phyloP scores from a whole-genome alignment of 257 asterid species.

The Penstemon davidsonii region DNA sequence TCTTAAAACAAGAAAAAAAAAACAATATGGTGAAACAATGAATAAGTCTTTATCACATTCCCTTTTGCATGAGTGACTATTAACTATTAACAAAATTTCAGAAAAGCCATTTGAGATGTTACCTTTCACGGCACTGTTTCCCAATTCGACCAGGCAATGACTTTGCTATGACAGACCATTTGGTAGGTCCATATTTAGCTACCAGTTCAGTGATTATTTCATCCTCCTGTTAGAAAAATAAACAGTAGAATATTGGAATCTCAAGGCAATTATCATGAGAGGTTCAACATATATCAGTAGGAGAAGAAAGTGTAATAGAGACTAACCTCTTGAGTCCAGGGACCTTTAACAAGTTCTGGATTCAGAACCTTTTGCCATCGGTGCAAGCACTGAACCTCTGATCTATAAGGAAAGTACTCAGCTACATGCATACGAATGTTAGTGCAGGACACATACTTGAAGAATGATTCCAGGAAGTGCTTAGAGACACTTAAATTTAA shows the following conservation, averaged over 20 bases:
- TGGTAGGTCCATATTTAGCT: conserved; percentile 83
- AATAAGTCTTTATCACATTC: conserved; percentile 6
- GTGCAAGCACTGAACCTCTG: conserved; percentile 98
- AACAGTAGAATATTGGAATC: background rate
- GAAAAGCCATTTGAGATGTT: conserved; percentile 22
- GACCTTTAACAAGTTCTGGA: conserved; percentile 99
- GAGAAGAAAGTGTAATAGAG: conserved; percentile 23
- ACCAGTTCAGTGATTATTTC: conserved; percentile 78
- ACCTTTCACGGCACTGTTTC: conserved; percentile 99
- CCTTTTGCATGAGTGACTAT: conserved; percentile 7
- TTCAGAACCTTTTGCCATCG: conserved; percentile 99
- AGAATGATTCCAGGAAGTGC: no score
- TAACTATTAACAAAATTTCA: conserved; percentile 6
- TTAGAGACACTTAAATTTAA: no score
- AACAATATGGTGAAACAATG: background rate
- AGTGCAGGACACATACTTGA: no score
- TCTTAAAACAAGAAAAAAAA: background rate
- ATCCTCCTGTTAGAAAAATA: conserved; percentile 39
- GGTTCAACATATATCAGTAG: conserved; percentile 1
- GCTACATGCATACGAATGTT: conserved; percentile 40
- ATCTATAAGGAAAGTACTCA: conserved; percentile 91
- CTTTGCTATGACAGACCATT: conserved; percentile 95
- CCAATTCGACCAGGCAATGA: conserved; percentile 97
- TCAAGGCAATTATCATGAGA: background rate
- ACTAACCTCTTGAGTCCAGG: conserved; percentile 97